These are phyloP conservation scores for Xanthoconium purpureum DNA, from an alignment of 768 basidiomycete genomes.

Conservation along the genomic window DNA sequence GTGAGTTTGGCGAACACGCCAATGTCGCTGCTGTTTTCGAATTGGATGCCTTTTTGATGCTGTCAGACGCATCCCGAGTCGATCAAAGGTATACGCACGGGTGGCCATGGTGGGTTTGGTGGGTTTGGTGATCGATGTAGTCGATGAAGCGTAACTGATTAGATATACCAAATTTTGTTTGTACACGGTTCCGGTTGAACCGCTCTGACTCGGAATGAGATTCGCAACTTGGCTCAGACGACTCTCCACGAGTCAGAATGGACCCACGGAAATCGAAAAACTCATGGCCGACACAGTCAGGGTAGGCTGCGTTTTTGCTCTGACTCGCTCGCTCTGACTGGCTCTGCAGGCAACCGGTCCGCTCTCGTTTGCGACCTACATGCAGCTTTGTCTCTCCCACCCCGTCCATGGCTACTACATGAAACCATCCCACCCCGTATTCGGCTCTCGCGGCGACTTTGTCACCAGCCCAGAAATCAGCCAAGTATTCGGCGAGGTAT, in stretches of 20 bases:
- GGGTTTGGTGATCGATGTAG: background rate
- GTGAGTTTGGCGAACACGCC: constrained; percentile 98
- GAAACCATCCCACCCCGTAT: constrained; percentile 66
- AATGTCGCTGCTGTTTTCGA: constrained; percentile 92
- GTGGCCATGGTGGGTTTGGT: constrained; percentile 51
- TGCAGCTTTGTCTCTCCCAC: constrained; percentile 88
- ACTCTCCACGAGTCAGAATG: background rate
- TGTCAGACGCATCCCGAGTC: background rate
- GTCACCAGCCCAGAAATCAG: constrained; percentile 96
- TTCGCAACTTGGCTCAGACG: constrained; percentile 4
- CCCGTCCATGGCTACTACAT: constrained; percentile 93
- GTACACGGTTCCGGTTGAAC: background rate
- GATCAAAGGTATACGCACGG: constrained; percentile 42
- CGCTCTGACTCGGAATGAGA: constrained; percentile 14
- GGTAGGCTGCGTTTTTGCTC: constrained; percentile 32
- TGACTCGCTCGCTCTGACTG: background rate
- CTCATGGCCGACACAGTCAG: constrained; percentile 70
- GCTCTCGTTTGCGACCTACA: constrained; percentile 83
- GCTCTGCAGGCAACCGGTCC: constrained; percentile 76
- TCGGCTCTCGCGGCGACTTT: constrained; percentile 89
- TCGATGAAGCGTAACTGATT: background rate
- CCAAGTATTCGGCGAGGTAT: constrained; percentile 94
- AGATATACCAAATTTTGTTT: background rate
- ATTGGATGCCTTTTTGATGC: constrained; percentile 72
- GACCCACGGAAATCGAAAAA: constrained; percentile 53